Evolutionary conservation across 306 rosid genomes (phyloP).

Genomic region (Quercus parvula): DNA sequence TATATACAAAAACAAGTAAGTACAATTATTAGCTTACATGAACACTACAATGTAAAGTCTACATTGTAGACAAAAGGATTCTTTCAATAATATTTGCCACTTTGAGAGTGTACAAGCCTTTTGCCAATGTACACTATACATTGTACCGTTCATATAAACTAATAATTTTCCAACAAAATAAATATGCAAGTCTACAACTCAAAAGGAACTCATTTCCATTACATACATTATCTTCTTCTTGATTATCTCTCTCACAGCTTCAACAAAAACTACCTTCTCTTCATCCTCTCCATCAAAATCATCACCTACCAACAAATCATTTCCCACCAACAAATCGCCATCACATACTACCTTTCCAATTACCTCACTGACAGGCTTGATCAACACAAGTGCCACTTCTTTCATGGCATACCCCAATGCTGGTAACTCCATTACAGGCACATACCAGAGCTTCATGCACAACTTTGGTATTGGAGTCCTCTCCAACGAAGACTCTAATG

Average conservation of each 20-base stretch:
- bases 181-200: not conserved
- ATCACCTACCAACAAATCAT: not conserved
- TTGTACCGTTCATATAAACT: too few species aligned
- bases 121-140: too few species aligned
- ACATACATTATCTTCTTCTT: slow-evolving; percentile 28
- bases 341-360: not conserved
- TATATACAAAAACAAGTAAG: not conserved
- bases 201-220: slow-evolving; percentile 35
- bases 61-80: too few species aligned
- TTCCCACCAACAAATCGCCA: slow-evolving; percentile 1
- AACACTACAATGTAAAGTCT: too few species aligned
- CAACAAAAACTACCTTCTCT: slow-evolving; percentile 18
- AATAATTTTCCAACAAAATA: not conserved
- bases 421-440: slow-evolving; percentile 32
- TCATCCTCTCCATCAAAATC: slow-evolving; percentile 29
- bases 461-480: slow-evolving; percentile 29
- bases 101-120: too few species aligned
- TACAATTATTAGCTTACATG: too few species aligned
- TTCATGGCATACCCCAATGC: slow-evolving; percentile 26
- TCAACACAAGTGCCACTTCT: slow-evolving; percentile 37
- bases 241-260: slow-evolving; percentile 33
- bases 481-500: slow-evolving; percentile 4
- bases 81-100: too few species aligned
- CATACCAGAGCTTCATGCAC: slow-evolving; percentile 38
- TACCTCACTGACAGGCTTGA: slow-evolving; percentile 11